Percentiles rank a stretch among this genome's conserved stretches.
Evolutionary conservation across 1,284 basidiomycete species (phyloP).

Genomic region (Cutaneotrichosporon sp.): DNA sequence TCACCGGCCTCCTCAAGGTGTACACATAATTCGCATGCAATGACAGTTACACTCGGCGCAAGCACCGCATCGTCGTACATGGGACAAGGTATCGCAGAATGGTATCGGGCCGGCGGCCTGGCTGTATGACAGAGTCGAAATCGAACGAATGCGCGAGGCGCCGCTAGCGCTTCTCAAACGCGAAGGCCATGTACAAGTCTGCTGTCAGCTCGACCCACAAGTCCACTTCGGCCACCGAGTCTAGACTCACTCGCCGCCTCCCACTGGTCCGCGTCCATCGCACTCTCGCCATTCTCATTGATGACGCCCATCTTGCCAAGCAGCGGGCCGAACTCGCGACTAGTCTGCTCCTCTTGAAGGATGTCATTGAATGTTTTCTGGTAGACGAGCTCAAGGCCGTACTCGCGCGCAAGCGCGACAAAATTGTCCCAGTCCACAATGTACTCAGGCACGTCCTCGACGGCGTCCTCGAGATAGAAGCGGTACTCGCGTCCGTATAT

Average conservation of each 20-base stretch:
- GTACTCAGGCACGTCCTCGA: constrained; percentile 96
- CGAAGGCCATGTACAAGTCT: constrained; percentile 84
- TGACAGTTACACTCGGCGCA: constrained; percentile 8
- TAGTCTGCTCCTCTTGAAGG: constrained; percentile 71
- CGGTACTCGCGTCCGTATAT: constrained; percentile 87
- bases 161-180: constrained; percentile 62
- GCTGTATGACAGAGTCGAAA: neutral
- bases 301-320: constrained; percentile 86
- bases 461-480: constrained; percentile 92
- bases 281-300: constrained; percentile 73
- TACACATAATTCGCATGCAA: constrained; percentile 12
- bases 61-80: constrained; percentile 7
- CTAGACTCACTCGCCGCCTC: constrained; percentile 82
- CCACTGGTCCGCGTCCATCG: constrained; percentile 92
- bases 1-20: neutral
- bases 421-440: constrained; percentile 94
- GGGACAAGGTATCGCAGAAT: neutral
- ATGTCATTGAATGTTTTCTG: constrained; percentile 86
- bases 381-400: constrained; percentile 72
- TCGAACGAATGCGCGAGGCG: neutral
- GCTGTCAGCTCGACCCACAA: constrained; percentile 16
- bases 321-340: constrained; percentile 72
- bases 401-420: constrained; percentile 76
- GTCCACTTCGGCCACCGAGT: neutral
- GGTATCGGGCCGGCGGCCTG: neutral